Percentiles rank a stretch among this genome's conserved stretches.
phyloP scores from a whole-genome alignment of 1,139 yeast genomes.

The Pichia cactophila region DNA sequence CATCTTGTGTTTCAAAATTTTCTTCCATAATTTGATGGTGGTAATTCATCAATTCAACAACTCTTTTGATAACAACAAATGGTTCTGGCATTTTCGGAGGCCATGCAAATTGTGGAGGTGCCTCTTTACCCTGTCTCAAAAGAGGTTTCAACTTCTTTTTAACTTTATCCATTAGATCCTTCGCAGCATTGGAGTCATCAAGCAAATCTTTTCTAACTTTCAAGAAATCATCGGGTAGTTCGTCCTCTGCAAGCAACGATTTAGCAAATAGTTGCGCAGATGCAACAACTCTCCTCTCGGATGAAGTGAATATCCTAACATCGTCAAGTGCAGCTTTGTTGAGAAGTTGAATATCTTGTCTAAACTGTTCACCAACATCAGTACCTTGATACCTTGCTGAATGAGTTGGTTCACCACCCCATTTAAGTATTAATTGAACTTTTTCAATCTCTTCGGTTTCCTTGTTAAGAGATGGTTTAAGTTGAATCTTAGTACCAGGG shows the following conservation, averaged over 20 bases:
- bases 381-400: slow-evolving; percentile 92
- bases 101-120: slow-evolving; percentile 99
- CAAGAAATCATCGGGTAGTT: slow-evolving; percentile 71
- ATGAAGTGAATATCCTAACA: slow-evolving; percentile 81
- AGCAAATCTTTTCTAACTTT: slow-evolving; percentile 82
- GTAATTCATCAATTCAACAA: slow-evolving; percentile 91
- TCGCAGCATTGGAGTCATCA: slow-evolving; percentile 97
- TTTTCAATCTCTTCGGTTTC: slow-evolving; percentile 69
- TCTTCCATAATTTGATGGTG: slow-evolving; percentile 79
- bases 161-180: slow-evolving; percentile 94
- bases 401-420: slow-evolving; percentile 99
- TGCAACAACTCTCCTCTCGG: slow-evolving; percentile 90
- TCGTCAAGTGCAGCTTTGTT: slow-evolving; percentile 80
- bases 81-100: slow-evolving; percentile 99
- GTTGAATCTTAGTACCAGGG: slow-evolving; percentile 95
- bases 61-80: slow-evolving; percentile 83
- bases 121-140: slow-evolving; percentile 90
- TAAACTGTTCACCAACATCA: slow-evolving; percentile 90
- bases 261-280: slow-evolving; percentile 85
- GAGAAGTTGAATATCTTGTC: slow-evolving; percentile 82
- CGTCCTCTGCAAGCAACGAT: slow-evolving; percentile 69
- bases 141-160: slow-evolving; percentile 93
- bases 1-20: slow-evolving; percentile 66
- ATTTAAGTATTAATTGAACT: slow-evolving; percentile 88
- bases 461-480: slow-evolving; percentile 74